These are phyloP conservation scores for Colletotrichum limetticola DNA, from an alignment of 2,329 filamentous ascomycete species.

Conservation along the genomic window DNA sequence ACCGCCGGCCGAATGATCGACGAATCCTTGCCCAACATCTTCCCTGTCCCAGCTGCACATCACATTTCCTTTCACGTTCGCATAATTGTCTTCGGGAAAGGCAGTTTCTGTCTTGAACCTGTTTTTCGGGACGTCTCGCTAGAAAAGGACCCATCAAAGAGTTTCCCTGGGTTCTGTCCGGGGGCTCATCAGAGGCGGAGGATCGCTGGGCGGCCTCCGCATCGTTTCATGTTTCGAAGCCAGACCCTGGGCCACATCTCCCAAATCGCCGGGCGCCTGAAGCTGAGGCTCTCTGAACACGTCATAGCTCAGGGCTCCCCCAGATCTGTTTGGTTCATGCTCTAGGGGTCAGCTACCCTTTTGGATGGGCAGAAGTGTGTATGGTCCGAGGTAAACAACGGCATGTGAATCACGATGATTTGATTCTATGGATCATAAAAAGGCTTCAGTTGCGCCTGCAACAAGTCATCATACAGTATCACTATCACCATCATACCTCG, in stretches of 20 bases:
- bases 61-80: not conserved
- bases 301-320: slow-evolving; percentile 30
- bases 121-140: not conserved
- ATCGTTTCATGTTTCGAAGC: slow-evolving; percentile 29
- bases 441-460: not conserved
- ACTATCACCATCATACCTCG: not conserved
- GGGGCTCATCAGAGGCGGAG: not conserved
- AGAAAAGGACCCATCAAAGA: not conserved
- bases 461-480: accelerated
- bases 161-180: not conserved
- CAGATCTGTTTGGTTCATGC: slow-evolving; percentile 21
- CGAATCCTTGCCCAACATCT: not conserved
- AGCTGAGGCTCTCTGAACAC: slow-evolving; percentile 18
- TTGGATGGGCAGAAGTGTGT: not conserved
- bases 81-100: slow-evolving; percentile 10
- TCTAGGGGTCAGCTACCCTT: not conserved
- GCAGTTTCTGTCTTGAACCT: not conserved
- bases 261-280: slow-evolving; percentile 5
- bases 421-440: slow-evolving; percentile 9
- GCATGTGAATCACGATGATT: slow-evolving; percentile 29
- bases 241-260: slow-evolving; percentile 15
- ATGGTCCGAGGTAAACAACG: slow-evolving; percentile 16
- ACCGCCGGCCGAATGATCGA: not conserved
- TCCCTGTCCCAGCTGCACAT: not conserved
- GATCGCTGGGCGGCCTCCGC: slow-evolving; percentile 30